These are phyloP conservation scores for Chytriomyces hyalinus DNA, from an alignment of 192 early-diverging fungal species.

Conservation along the genomic window DNA sequence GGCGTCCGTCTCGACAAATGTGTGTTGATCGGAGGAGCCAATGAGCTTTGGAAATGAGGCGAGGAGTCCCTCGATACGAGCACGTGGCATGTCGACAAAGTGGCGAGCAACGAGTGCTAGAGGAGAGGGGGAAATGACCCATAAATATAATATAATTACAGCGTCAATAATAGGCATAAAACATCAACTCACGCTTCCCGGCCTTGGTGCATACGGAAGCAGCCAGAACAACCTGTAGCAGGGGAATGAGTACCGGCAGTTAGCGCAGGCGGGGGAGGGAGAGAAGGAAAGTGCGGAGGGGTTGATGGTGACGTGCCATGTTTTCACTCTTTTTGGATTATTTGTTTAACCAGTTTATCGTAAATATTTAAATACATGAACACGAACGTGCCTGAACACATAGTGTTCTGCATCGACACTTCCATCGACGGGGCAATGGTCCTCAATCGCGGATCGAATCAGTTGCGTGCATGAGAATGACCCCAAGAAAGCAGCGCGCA, in stretches of 20 bases:
- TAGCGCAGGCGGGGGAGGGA: neutral
- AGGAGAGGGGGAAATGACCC: neutral
- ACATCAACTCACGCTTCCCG: conserved; percentile 77
- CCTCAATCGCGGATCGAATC: neutral
- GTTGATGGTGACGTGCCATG: neutral
- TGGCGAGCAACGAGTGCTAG: conserved; percentile 70
- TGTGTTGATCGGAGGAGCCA: conserved; percentile 88
- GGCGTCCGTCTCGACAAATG: conserved; percentile 94
- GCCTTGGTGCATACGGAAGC: conserved; percentile 90
- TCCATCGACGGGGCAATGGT: conserved; percentile 13
- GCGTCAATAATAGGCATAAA: neutral
- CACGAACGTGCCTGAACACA: conserved; percentile 17
- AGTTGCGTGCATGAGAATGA: neutral
- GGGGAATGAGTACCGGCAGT: too few species aligned
- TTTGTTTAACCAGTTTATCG: too few species aligned
- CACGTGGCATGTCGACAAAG: conserved; percentile 95
- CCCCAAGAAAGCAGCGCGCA: too few species aligned
- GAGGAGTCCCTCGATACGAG: conserved; percentile 94
- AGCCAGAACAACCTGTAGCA: conserved; percentile 83
- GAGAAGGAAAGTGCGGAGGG: neutral
- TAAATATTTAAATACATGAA: too few species aligned
- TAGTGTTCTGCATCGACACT: conserved; percentile 28
- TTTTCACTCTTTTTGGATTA: neutral
- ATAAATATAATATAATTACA: neutral
- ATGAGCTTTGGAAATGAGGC: conserved; percentile 98